These are phyloP conservation scores for Saccharomycodes ludwigii DNA, from an alignment of 805 yeast species.

Conservation along the genomic window DNA sequence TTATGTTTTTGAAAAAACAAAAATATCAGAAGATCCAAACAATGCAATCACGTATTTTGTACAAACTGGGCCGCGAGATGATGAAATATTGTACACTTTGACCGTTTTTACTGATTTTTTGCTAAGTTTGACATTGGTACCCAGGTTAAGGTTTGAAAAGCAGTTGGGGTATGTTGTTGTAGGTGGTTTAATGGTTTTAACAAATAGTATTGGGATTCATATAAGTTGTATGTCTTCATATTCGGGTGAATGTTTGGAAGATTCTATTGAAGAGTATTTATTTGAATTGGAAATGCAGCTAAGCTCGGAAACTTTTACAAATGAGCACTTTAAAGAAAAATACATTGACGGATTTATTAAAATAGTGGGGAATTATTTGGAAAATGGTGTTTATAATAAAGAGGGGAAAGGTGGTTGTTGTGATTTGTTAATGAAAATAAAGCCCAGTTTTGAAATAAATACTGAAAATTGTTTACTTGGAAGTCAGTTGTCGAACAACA, in stretches of 20 bases:
- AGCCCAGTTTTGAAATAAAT: conserved; percentile 6
- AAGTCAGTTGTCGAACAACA: conserved; percentile 29
- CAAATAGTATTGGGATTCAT: conserved; percentile 46
- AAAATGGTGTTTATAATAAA: conserved; percentile 5
- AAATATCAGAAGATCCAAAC: conserved; percentile 36
- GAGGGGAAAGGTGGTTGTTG: conserved; percentile 11
- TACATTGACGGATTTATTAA: conserved; percentile 28
- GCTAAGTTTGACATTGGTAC: conserved; percentile 30
- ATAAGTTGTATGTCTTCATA: conserved; percentile 43
- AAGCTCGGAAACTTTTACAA: conserved; percentile 17
- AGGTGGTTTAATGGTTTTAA: conserved; percentile 41
- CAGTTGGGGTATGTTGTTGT: conserved; percentile 52
- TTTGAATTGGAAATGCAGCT: conserved; percentile 27
- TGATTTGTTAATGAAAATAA: conserved; percentile 4
- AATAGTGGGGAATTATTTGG: conserved; percentile 7
- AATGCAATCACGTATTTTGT: conserved; percentile 40
- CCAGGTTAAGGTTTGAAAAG: conserved; percentile 39
- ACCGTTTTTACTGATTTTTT: conserved; percentile 35
- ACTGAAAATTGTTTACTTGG: conserved; percentile 8
- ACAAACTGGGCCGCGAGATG: conserved; percentile 41
- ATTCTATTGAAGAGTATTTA: conserved; percentile 37
- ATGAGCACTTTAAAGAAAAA: conserved; percentile 23
- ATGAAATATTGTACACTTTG: conserved; percentile 24
- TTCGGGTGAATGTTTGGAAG: conserved; percentile 29
- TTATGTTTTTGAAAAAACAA: conserved; percentile 21